Evolutionary conservation across 495 filamentous ascomycete species (phyloP), one percentile per base, ranked within the genome.

Genomic region (Penicillium pulvis): DNA sequence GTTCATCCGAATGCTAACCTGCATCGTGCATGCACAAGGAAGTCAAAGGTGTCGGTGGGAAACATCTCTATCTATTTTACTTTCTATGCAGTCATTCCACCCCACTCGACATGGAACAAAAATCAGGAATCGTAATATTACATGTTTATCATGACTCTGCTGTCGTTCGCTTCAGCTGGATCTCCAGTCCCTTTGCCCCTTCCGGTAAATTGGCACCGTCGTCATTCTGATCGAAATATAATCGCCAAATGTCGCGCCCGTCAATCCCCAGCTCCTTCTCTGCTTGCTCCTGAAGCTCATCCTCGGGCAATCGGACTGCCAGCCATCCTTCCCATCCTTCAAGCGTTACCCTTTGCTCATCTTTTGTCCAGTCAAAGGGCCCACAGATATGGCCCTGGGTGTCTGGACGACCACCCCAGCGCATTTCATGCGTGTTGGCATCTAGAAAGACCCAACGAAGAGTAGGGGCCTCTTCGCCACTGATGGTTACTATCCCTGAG

Each of bases 381-480:
- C 69, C 69, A 62, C 62, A 61, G 4, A 66, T 23, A 31, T 71
- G 62, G 35, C 59, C 69, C 49, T 64, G 58, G 9, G 53, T 58
- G 14, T 69, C 69, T 7, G 60, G 53, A 7, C 59, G 56, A 20
- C 69, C 69, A 17, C 69, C 69, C 69, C 69, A 71, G 16, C 59
- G 55, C 60, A 71, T 47, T 42, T 69, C 60, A 28, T 66, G 53
- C 11, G 66, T 69, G 19, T 62, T 24, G 14, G 41, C 30, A 44
- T 69, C 66, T 4, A 67, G 50, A 48, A 67, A 71, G 6, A 69
- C 69, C 69, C 69, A 71, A 16, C 69, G 66, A 33, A 69, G 44
- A 36, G 59, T 62, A 1, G 69, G 69, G 0, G 66, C 51, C 28
- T 65, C 55, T 46, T 69, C 69, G 2, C 64, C 64, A 50, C 57